These are phyloP conservation scores for Apiospora koreana DNA, from an alignment of 2,329 filamentous ascomycete genomes.

Conservation along the genomic window DNA sequence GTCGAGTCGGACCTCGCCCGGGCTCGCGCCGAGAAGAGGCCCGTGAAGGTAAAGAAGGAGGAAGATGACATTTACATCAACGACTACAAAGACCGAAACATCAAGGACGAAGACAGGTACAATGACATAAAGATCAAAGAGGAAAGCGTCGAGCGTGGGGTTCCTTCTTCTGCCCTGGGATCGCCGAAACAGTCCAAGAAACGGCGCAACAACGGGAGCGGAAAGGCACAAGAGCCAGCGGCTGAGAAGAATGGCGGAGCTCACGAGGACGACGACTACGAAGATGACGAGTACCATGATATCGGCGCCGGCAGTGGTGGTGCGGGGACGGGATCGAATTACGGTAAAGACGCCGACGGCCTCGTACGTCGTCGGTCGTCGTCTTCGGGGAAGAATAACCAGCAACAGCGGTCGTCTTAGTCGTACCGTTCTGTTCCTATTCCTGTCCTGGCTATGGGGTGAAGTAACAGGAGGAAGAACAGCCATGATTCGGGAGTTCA, in stretches of 20 bases:
- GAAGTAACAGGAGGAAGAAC: too few species aligned
- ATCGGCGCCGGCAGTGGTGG: not conserved
- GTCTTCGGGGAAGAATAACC: not conserved
- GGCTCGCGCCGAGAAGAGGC: not conserved
- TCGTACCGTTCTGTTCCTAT: not conserved
- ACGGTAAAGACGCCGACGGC: not conserved
- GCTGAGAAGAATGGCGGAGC: not conserved
- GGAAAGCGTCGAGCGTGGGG: conserved; percentile 13
- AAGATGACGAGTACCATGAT: not conserved
- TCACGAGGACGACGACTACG: not conserved
- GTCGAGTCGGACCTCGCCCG: not conserved
- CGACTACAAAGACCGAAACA: not conserved
- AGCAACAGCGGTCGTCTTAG: not conserved
- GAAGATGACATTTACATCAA: too few species aligned
- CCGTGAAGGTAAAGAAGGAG: not conserved
- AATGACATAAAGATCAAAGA: not conserved
- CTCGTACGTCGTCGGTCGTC: not conserved
- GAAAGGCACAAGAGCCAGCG: not conserved
- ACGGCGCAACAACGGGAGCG: conserved; percentile 5
- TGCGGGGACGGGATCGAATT: not conserved
- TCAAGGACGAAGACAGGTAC: conserved; percentile 11
- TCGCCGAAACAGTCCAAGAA: conserved; percentile 7
- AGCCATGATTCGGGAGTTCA: not conserved
- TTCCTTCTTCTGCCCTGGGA: not conserved
- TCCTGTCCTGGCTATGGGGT: not conserved